Conservation (phyloP, 495 filamentous ascomycete genomes). For the Tuber magnatum region DNA sequence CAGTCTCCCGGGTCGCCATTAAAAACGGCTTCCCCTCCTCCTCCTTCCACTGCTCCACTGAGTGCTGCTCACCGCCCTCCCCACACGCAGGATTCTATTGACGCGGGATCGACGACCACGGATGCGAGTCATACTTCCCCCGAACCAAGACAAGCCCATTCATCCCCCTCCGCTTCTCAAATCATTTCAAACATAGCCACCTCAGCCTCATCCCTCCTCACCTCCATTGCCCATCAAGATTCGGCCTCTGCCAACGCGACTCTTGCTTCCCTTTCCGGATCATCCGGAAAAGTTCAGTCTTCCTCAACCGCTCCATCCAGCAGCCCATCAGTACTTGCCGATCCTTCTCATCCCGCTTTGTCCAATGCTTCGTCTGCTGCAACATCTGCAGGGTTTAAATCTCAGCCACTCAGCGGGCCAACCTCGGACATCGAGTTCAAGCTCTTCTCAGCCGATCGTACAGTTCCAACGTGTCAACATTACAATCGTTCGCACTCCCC, state of each 20-base stretch:
- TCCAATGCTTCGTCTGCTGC: not conserved
- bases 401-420: not conserved
- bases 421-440: not conserved
- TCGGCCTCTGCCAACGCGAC: slow-evolving; percentile 10
- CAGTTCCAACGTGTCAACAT: not conserved
- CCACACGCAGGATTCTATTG: not conserved
- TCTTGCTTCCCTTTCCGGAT: slow-evolving; percentile 11
- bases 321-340: not conserved
- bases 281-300: not conserved
- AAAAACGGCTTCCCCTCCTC: not conserved
- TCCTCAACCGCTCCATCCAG: slow-evolving; percentile 16
- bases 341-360: not conserved
- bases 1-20: not conserved
- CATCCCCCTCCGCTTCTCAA: not conserved
- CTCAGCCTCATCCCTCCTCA: slow-evolving; percentile 26
- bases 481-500: not conserved
- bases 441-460: not conserved
- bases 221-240: slow-evolving; percentile 17
- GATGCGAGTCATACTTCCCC: not conserved
- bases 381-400: not conserved
- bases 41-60: not conserved
- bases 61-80: not conserved
- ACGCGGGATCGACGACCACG: not conserved
- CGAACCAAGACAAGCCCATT: not conserved
- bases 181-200: slow-evolving; percentile 22